phyloP scores from a whole-genome alignment of 179 eudicot genomes.

The Gypsophila paniculata region DNA sequence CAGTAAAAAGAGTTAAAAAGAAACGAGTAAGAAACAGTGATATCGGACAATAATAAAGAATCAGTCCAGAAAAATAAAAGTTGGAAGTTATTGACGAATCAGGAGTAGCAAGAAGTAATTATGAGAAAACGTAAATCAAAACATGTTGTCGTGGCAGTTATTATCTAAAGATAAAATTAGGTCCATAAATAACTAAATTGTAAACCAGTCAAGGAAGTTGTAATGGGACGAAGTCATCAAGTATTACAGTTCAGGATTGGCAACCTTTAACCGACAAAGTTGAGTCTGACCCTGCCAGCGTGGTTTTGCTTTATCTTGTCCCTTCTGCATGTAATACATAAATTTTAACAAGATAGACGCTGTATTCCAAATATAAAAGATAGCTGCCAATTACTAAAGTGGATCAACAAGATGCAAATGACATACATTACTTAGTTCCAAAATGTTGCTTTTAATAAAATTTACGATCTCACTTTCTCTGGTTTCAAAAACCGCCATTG shows the following conservation, averaged over 20 bases:
- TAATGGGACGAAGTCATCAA: not conserved
- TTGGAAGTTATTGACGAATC: not conserved
- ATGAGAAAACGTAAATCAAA: not conserved
- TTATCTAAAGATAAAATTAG: not conserved
- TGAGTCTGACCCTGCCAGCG: slow-evolving; percentile 86
- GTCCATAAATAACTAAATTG: not conserved
- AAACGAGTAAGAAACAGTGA: too few relatives aligned
- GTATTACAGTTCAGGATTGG: slow-evolving; percentile 15
- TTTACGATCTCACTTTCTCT: slow-evolving; percentile 78
- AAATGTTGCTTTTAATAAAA: slow-evolving; percentile 62
- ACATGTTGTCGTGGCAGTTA: not conserved
- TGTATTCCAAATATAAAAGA: not conserved
- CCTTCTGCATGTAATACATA: slow-evolving; percentile 48
- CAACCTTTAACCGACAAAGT: slow-evolving; percentile 85
- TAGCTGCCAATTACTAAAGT: slow-evolving; percentile 3
- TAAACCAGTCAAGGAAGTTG: not conserved
- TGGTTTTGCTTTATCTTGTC: slow-evolving; percentile 43
- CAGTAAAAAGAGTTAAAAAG: not conserved
- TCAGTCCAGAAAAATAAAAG: not conserved
- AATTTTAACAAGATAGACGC: not conserved
- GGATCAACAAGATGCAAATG: slow-evolving; percentile 13
- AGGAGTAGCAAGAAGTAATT: not conserved
- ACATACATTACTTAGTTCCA: slow-evolving; percentile 67
- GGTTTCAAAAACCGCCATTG: slow-evolving; percentile 96
- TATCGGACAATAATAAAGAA: too few relatives aligned